phyloP scores from a whole-genome alignment of 116 monocot species.

The Dioscorea cayenensis region DNA sequence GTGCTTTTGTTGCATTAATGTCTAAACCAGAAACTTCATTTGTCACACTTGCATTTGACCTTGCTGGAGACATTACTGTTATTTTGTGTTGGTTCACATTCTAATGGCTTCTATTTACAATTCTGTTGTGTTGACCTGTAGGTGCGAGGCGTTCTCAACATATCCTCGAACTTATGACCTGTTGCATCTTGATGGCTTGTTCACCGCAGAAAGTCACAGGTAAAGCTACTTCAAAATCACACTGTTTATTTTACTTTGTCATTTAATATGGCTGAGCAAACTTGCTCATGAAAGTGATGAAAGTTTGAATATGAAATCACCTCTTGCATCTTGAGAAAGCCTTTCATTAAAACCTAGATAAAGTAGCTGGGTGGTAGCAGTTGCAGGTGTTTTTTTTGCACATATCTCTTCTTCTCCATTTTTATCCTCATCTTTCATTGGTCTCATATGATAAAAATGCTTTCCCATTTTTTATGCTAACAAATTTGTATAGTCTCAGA shows the following conservation, averaged over 20 bases:
- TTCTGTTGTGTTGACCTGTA: constrained; percentile 11
- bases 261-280: not conserved
- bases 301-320: not conserved
- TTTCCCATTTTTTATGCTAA: too few species aligned
- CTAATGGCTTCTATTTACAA: not conserved
- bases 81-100: not conserved
- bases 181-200: constrained; percentile 87
- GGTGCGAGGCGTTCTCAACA: constrained; percentile 96
- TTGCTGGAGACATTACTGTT: not conserved
- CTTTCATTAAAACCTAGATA: not conserved
- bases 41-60: not conserved
- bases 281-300: not conserved
- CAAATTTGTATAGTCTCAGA: too few species aligned
- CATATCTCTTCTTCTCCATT: too few species aligned
- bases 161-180: constrained; percentile 96
- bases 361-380: not conserved
- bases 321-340: not conserved
- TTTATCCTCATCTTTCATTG: too few species aligned
- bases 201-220: constrained; percentile 93
- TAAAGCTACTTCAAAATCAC: constrained; percentile 4
- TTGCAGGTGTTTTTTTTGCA: too few species aligned
- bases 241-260: not conserved
- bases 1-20: too few species aligned
- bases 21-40: not conserved
- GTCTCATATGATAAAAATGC: too few species aligned